These are phyloP conservation scores for Talaromyces piceae DNA, from an alignment of 2,329 filamentous ascomycete genomes.

Conservation along the genomic window DNA sequence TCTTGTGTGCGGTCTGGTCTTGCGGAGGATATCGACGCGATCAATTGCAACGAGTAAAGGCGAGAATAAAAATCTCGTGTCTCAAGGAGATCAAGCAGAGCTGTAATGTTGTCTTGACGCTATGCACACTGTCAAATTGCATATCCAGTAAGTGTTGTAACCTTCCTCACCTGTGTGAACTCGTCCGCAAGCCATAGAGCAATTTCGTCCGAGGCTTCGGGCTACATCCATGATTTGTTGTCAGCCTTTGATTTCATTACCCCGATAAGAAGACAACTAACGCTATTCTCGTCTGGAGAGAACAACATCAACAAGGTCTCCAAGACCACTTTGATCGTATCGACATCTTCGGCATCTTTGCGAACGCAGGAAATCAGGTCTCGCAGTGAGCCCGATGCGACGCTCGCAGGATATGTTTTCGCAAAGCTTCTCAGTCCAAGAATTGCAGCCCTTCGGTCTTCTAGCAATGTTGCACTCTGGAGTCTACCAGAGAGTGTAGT, in stretches of 20 bases:
- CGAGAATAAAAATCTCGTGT: conserved; percentile 82
- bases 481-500: conserved; percentile 80
- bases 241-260: neutral
- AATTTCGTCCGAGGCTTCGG: conserved; percentile 94
- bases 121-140: conserved; percentile 45
- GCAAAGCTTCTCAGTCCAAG: conserved; percentile 90
- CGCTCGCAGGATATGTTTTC: conserved; percentile 91
- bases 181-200: conserved; percentile 94
- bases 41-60: conserved; percentile 81
- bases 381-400: conserved; percentile 85
- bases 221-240: conserved; percentile 41
- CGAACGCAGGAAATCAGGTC: conserved; percentile 77
- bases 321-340: conserved; percentile 89
- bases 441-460: conserved; percentile 90
- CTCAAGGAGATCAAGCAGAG: conserved; percentile 83
- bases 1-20: conserved; percentile 89
- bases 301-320: conserved; percentile 96
- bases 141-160: conserved; percentile 10
- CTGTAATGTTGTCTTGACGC: conserved; percentile 90
- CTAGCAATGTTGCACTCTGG: conserved; percentile 80
- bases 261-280: conserved; percentile 30
- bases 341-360: conserved; percentile 87
- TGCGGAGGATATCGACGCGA: conserved; percentile 76
- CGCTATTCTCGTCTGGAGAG: conserved; percentile 56
- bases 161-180: conserved; percentile 68